Evolutionary conservation across 148 eudicot species (phyloP), one percentile per base, ranked within the genome.

Genomic region (Vaccinium macrocarpon): DNA sequence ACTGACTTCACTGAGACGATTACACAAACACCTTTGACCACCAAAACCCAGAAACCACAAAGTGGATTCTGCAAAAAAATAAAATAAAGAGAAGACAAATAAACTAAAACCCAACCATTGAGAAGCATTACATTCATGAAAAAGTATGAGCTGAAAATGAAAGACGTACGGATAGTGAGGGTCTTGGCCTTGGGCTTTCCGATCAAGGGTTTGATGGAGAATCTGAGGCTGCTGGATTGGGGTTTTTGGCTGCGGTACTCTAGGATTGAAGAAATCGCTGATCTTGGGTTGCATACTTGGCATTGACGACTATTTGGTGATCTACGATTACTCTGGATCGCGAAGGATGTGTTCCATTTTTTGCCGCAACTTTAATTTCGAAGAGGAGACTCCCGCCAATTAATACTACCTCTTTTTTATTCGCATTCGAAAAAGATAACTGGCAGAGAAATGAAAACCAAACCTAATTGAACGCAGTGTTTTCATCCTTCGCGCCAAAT

Each of bases 261-360:
- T 53, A n/a, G 72, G 81, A 64, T 76, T 59, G 81, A 84, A 84
- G 71, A 59, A 84, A 48, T 81, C 64, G 76, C 85, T 84, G 76
- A 77, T 77, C 76, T 84, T 84, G 9, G 85, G 23, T 50, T 84
- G 85, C 85, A 84, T 48, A 38, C 12, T 50, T 15, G 35, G 35
- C 0, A 32, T 32, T 32, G 35, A 32, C 35, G 35, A 32, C 35
- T 51, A 0, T 0, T 42, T 19, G 27, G 23, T 8, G 21, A 21
- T 10, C 59, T 4, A 13, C 51, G 11, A 6, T n/a, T 15, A 23
- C 49, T 21, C 25, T 46, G 42, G n/a, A 61, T 51, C 5, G 18
- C 11, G 1, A 48, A 7, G 51, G 50, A 1, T 14, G 7, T n/a
- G 11, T 76, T 50, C 14, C 21, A 13, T n/a, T 50, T 77, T 77